These are phyloP conservation scores for Leishmania braziliensis DNA, from an alignment of 208 protist genomes.

Conservation along the genomic window DNA sequence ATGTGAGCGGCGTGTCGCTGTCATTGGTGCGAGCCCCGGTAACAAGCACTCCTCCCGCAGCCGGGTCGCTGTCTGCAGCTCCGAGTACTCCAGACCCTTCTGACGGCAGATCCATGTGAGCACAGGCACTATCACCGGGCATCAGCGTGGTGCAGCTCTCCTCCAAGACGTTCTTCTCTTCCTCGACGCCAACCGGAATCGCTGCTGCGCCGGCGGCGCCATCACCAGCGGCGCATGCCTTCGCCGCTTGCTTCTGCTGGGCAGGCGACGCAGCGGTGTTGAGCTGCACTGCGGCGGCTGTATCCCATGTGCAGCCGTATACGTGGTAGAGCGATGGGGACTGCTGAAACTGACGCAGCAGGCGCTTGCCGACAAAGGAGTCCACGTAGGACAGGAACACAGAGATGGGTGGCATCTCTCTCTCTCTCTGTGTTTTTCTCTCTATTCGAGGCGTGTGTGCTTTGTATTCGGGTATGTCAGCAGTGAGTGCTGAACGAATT, in stretches of 20 bases:
- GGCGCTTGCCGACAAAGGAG: constrained; percentile 71
- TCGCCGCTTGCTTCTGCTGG: not conserved
- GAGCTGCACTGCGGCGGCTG: constrained; percentile 39
- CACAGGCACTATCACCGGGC: constrained; percentile 1
- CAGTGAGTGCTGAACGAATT: not conserved
- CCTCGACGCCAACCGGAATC: not conserved
- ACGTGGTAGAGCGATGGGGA: constrained; percentile 57
- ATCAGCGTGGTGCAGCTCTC: constrained; percentile 20
- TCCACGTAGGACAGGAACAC: constrained; percentile 85
- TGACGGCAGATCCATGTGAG: not conserved
- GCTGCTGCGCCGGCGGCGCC: not conserved
- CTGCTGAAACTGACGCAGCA: constrained; percentile 59
- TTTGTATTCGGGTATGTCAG: not conserved
- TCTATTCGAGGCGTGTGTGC: not conserved
- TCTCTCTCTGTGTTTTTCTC: not conserved
- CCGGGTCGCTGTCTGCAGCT: not conserved
- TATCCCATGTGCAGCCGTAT: constrained; percentile 80
- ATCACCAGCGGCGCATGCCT: not conserved
- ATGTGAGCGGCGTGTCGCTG: not conserved
- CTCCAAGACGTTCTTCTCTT: not conserved
- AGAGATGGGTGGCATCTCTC: constrained; percentile 27
- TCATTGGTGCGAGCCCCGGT: not conserved
- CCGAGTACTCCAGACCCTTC: not conserved
- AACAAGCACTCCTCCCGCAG: not conserved
- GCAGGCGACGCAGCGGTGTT: constrained; percentile 3